Conservation (phyloP, 2,329 filamentous ascomycete genomes). For the Aspergillus sp. region DNA sequence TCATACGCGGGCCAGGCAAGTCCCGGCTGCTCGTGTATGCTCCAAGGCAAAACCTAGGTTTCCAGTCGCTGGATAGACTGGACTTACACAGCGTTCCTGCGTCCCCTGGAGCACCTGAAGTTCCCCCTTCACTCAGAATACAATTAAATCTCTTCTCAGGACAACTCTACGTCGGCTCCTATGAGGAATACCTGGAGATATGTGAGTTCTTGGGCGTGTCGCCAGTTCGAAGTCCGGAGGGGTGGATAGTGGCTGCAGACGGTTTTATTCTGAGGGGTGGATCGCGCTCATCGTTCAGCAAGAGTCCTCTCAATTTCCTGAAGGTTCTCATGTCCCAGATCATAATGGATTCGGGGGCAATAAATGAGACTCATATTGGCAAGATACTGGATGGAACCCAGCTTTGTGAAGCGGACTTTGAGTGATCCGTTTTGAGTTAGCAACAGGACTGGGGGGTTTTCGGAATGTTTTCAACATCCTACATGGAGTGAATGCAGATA, state of each 20-base stretch:
- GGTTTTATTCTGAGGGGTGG: conserved; percentile 19
- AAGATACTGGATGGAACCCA: conserved; percentile 35
- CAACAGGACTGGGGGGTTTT: too few species aligned
- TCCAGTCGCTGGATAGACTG: conserved; percentile 46
- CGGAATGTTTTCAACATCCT: too few species aligned
- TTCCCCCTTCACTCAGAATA: conserved; percentile 32
- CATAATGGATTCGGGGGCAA: conserved; percentile 36
- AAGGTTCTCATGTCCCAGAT: conserved; percentile 32
- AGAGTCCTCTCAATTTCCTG: conserved; percentile 44
- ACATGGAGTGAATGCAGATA: too few species aligned
- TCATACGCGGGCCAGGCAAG: too few species aligned
- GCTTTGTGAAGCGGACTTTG: neutral
- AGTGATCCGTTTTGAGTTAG: too few species aligned
- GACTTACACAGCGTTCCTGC: conserved; percentile 42
- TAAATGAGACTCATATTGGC: conserved; percentile 48
- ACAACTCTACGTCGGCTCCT: conserved; percentile 60
- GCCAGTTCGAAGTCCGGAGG: conserved; percentile 13
- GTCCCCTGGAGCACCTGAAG: conserved; percentile 10
- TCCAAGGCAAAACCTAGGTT: conserved; percentile 41
- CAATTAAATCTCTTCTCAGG: conserved; percentile 67
- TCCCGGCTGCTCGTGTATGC: conserved; percentile 51
- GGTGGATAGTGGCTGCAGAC: conserved; percentile 26
- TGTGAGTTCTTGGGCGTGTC: conserved; percentile 20
- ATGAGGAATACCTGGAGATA: conserved; percentile 51
- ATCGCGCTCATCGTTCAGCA: conserved; percentile 28